phyloP scores from a whole-genome alignment of 106 monocot genomes.

The Ottelia alismoides region DNA sequence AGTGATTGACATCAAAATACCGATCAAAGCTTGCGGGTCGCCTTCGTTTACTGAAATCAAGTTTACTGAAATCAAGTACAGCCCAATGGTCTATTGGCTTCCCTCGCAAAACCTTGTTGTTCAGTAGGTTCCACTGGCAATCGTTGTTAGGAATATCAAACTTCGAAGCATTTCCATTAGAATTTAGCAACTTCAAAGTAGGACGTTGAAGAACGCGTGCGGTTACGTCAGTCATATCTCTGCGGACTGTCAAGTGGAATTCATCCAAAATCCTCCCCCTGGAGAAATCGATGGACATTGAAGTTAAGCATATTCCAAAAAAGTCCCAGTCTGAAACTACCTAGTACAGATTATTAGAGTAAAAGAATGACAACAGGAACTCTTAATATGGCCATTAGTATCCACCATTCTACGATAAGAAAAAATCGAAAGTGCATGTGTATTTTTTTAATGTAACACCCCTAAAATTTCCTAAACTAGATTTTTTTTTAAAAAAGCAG shows the following conservation, averaged over 20 bases:
- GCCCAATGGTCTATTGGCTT: slow-evolving; percentile 16
- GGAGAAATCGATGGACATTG: too few relatives aligned
- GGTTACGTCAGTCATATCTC: slow-evolving; percentile 18
- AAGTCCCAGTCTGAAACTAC: too few relatives aligned
- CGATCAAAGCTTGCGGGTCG: not conserved
- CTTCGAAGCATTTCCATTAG: slow-evolving; percentile 2
- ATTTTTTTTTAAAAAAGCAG: too few relatives aligned
- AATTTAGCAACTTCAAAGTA: slow-evolving; percentile 7
- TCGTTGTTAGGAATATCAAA: slow-evolving; percentile 8
- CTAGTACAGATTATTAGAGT: too few relatives aligned
- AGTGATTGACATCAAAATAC: slow-evolving; percentile 1
- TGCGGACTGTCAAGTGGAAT: slow-evolving; percentile 8
- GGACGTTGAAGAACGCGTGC: slow-evolving; percentile 30
- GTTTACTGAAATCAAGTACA: slow-evolving; percentile 33
- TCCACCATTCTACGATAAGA: not conserved
- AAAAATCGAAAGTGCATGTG: not conserved
- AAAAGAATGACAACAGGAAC: not conserved
- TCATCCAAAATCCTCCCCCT: slow-evolving; percentile 17
- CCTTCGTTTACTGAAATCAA: slow-evolving; percentile 4
- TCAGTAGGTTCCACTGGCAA: slow-evolving; percentile 24
- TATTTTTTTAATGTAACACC: not conserved
- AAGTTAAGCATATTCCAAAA: too few relatives aligned
- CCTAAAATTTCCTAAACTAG: too few relatives aligned
- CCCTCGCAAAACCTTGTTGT: slow-evolving; percentile 20
- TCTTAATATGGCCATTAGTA: not conserved